Evolutionary conservation across 2,329 filamentous ascomycete genomes (phyloP), one percentile per base, ranked within the genome.

Genomic region (Colletotrichum paranaense): DNA sequence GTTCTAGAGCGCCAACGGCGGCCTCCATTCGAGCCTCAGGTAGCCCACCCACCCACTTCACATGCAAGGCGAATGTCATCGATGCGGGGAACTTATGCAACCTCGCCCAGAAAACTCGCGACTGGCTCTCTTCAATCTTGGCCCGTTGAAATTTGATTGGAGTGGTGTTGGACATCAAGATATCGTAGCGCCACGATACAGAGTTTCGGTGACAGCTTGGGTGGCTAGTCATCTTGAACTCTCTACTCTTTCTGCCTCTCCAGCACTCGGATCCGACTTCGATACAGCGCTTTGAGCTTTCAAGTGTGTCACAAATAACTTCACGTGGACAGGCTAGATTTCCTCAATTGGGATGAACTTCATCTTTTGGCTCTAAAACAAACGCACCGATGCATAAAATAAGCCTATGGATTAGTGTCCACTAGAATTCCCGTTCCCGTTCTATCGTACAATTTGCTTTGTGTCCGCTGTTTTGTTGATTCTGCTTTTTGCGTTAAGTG

Each of bases 361-460:
- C n/a, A 49, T 49, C 19, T 60, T 42, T 57, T 52, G 56, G 56
- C 68, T 71, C 42, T 46, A 30, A 35, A 49, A 32, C 22, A n/a
- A 30, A 56, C 22, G 53, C 26, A 28, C 16, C 26, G 16, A 42
- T 65, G 62, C 62, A 65, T 32, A 28, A 46, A 67, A 67, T 32
- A 53, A 70, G 49, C 70, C 67, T 73, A 66, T 65, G 22, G 56
- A 73, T 73, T 73, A 73, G 70, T 73, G 46, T 57, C 67, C 24
- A 38, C 53, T 49, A 19, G 42, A 12, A 52, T 53, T 30, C 60
- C 58, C 32, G 30, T 19, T 66, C 60, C 65, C 65, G 62, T 32
- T 32, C 60, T 70, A 73, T 70, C 55, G 55, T 73, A 73, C 70
- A 73, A 56, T 70, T 35, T 66, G 28, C 14, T 64, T 28, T 62